Conservation (phyloP, 192 early-diverging fungal species). For the Paraglomus brasilianum region DNA sequence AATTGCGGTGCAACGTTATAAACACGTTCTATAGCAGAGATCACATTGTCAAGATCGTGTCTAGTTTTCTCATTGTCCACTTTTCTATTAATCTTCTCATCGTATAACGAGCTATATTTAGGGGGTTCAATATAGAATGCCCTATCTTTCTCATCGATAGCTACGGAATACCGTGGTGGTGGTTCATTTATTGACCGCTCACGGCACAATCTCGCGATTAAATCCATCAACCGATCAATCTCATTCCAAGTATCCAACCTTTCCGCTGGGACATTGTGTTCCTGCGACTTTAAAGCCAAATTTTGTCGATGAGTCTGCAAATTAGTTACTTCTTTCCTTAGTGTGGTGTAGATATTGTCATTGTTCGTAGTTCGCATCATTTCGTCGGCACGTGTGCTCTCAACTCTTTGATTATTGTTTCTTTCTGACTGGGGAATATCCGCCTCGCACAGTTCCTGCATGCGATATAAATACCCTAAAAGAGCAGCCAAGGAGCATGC, state of each 20-base stretch:
- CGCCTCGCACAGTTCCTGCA: slow-evolving; percentile 39
- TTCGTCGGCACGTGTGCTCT: neutral
- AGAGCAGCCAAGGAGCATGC: slow-evolving; percentile 56
- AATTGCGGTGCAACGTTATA: slow-evolving; percentile 49
- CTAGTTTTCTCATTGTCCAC: slow-evolving; percentile 46
- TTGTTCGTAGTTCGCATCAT: neutral
- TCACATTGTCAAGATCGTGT: slow-evolving; percentile 51
- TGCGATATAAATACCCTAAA: slow-evolving; percentile 48
- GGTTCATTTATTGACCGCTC: slow-evolving; percentile 24
- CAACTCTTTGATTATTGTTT: neutral
- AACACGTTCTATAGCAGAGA: slow-evolving; percentile 53
- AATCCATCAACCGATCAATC: slow-evolving; percentile 39
- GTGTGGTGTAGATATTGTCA: slow-evolving; percentile 27
- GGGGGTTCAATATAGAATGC: neutral
- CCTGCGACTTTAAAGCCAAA: neutral
- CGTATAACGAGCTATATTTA: slow-evolving; percentile 23
- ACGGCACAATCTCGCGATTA: slow-evolving; percentile 27
- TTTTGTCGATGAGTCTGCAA: slow-evolving; percentile 27
- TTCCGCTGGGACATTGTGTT: slow-evolving; percentile 20
- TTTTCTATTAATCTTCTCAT: slow-evolving; percentile 3
- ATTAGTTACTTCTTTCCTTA: slow-evolving; percentile 32
- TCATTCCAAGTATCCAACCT: slow-evolving; percentile 40
- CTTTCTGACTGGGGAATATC: neutral
- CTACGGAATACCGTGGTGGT: slow-evolving; percentile 31
- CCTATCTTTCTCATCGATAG: slow-evolving; percentile 1